Percentiles rank a stretch among this genome's conserved stretches.
Evolutionary conservation across 164 flowering plant genomes (phyloP).

Genomic region (Stephania japonica): DNA sequence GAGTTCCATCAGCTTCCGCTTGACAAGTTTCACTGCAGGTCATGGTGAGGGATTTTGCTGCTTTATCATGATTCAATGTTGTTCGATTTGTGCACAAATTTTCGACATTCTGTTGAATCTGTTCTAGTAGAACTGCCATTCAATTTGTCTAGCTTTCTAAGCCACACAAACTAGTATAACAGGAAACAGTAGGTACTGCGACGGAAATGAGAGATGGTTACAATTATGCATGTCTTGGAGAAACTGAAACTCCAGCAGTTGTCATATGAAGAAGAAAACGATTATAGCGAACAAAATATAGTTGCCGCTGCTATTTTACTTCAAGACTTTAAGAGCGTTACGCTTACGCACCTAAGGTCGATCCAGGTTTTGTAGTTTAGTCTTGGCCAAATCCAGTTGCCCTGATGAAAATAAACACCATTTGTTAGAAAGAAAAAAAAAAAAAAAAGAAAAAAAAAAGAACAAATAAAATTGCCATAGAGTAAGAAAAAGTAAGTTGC

Average conservation of each 20-base stretch:
- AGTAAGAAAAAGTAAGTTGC: no score
- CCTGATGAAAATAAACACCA: conserved; percentile 23
- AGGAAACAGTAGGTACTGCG: no score
- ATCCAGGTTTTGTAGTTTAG: conserved; percentile 34
- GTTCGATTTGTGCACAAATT: background rate
- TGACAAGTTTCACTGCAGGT: background rate
- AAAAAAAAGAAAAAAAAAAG: background rate
- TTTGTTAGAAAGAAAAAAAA: background rate
- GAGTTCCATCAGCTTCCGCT: conserved; percentile 30
- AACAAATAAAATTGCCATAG: background rate
- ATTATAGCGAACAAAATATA: background rate
- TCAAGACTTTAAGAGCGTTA: conserved; percentile 13
- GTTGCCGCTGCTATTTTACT: background rate
- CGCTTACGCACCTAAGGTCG: no score
- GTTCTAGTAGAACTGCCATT: background rate
- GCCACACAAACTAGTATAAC: background rate
- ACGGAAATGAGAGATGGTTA: no score
- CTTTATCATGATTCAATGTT: background rate
- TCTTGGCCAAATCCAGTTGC: conserved; percentile 37
- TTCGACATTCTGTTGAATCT: background rate
- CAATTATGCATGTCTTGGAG: no score
- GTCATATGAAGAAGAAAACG: background rate
- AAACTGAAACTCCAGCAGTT: background rate
- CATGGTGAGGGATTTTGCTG: background rate
- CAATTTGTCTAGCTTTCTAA: background rate